These are phyloP conservation scores for Eucalyptus shirleyi DNA, from an alignment of 345 rosid genomes.

Conservation along the genomic window DNA sequence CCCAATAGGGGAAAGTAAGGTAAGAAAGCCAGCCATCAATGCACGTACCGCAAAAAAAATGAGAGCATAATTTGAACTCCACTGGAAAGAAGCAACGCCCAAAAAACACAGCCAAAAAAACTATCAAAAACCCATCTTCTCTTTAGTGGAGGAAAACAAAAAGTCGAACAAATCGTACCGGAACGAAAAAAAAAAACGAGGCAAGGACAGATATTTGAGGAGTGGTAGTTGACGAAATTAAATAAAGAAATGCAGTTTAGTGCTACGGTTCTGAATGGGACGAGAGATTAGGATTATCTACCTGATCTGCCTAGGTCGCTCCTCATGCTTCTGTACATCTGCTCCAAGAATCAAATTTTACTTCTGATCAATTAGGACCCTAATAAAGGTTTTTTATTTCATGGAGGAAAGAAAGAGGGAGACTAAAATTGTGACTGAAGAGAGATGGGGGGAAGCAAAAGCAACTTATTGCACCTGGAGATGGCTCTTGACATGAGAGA, in stretches of 20 bases:
- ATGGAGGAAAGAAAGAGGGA: neutral
- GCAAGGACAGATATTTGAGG: neutral
- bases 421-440: neutral
- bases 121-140: neutral
- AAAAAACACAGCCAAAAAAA: neutral
- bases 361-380: neutral
- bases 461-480: constrained; percentile 47
- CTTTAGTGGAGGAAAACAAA: neutral
- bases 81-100: neutral
- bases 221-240: neutral
- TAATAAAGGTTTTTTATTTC: neutral
- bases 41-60: neutral
- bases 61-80: neutral
- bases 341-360: neutral
- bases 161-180: neutral
- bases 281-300: neutral
- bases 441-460: neutral
- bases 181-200: neutral
- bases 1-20: neutral
- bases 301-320: constrained; percentile 60
- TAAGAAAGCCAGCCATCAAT: neutral
- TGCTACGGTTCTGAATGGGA: neutral
- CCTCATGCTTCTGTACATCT: constrained; percentile 96
- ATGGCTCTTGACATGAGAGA: constrained; percentile 97
- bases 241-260: neutral